A percentile compares a stretch with the other conserved stretches of the same genome.
Conservation (phyloP, 352 stramenopile species). For the Phytophthora macrochlamydospora region DNA sequence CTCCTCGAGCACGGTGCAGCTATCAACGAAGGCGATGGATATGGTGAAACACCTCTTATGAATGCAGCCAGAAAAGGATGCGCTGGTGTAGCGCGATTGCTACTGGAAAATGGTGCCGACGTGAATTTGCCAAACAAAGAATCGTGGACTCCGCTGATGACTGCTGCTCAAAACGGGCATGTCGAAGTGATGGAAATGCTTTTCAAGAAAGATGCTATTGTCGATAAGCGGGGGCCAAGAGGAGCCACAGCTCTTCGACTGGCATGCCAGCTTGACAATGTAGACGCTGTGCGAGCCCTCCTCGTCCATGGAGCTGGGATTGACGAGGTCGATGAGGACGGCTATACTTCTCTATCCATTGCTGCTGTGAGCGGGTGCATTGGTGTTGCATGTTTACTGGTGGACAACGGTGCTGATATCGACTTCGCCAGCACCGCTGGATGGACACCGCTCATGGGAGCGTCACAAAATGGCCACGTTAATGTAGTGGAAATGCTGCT, state of each 20-base stretch:
- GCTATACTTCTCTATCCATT: not conserved
- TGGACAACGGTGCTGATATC: not conserved
- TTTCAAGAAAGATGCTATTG: not conserved
- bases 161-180: not conserved
- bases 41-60: not conserved
- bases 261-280: not conserved
- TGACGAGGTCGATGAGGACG: not conserved
- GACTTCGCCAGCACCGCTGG: not conserved
- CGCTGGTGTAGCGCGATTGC: not conserved
- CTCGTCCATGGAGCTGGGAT: not conserved
- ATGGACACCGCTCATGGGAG: slow-evolving; percentile 2
- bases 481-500: not conserved
- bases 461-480: not conserved
- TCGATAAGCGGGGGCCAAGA: not conserved
- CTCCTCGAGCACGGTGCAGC: not conserved
- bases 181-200: slow-evolving; percentile 4
- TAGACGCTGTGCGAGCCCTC: not conserved
- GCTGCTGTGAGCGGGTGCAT: not conserved
- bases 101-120: slow-evolving; percentile 1
- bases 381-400: not conserved
- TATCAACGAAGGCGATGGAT: not conserved
- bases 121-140: slow-evolving; percentile 6
- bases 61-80: not conserved
- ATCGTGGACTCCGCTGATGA: slow-evolving; percentile 6
- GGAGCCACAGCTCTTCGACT: not conserved